Evolutionary conservation across 164 flowering plant genomes (phyloP).

Genomic region (Liquidambar formosana): DNA sequence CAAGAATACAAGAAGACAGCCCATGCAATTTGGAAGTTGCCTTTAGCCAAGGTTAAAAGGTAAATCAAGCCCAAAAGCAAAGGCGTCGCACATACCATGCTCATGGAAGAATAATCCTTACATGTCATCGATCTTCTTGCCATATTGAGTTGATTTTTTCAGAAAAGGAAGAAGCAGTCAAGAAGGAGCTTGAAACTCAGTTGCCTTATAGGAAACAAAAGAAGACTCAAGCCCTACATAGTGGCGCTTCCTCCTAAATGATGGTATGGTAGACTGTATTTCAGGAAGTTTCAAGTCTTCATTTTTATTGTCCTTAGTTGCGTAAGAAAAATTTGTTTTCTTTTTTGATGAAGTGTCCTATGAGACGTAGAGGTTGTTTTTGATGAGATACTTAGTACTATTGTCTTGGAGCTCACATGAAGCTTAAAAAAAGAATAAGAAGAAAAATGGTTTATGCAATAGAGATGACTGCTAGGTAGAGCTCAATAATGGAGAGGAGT

Average conservation of each 20-base stretch:
- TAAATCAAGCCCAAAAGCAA: constrained; percentile 55
- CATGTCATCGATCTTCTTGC: constrained; percentile 54
- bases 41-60: constrained; percentile 72
- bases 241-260: constrained; percentile 25
- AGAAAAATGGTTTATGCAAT: no score
- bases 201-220: constrained; percentile 33
- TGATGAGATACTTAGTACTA: no score
- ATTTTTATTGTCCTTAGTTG: no score
- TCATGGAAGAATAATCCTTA: constrained; percentile 58
- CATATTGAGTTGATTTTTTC: constrained; percentile 50
- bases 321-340: no score
- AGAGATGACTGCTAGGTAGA: no score
- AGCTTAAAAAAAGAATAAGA: no score
- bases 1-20: constrained; percentile 89
- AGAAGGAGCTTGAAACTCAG: constrained; percentile 52
- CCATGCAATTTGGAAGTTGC: constrained; percentile 62
- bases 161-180: constrained; percentile 49
- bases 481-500: no score
- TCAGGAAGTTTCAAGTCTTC: no score
- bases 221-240: constrained; percentile 20
- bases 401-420: no score
- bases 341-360: no score
- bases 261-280: no score
- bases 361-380: no score
- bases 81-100: constrained; percentile 56